Conservation (phyloP, 129 eudicot species). For the Smallanthus sonchifolius region DNA sequence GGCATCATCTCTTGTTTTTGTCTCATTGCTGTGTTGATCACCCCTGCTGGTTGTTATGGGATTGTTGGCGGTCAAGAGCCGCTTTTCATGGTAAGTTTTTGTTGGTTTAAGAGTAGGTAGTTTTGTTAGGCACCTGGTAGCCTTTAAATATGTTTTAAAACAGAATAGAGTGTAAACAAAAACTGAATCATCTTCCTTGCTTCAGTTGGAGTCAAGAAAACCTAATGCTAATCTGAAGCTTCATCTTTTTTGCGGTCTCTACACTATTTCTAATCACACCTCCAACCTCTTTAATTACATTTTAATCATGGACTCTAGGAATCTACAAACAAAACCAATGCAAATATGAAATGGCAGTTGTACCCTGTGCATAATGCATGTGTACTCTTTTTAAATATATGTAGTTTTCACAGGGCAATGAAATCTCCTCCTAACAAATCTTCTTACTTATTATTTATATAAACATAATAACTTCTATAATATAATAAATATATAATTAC, state of each 20-base stretch:
- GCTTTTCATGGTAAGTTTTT: conserved; percentile 25
- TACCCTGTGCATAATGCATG: conserved; percentile 6
- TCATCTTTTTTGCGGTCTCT: conserved; percentile 34
- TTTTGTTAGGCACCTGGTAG: conserved; percentile 15
- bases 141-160: conserved; percentile 24
- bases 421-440: no score
- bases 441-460: no score
- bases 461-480: no score
- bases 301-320: no score
- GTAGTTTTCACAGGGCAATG: not conserved
- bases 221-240: conserved; percentile 28
- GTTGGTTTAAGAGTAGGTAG: conserved; percentile 12
- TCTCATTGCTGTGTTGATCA: conserved; percentile 19
- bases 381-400: not conserved
- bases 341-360: no score
- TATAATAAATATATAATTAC: no score
- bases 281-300: no score
- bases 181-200: conserved; percentile 69
- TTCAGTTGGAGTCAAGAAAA: conserved; percentile 35
- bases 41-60: conserved; percentile 14
- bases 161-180: conserved; percentile 43
- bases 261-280: conserved; percentile 15
- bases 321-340: conserved; percentile 23
- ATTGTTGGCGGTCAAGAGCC: conserved; percentile 26
- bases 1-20: conserved; percentile 21